phyloP scores from a whole-genome alignment of 2,329 filamentous ascomycete genomes.

The Dendrostoma leiphaemia region DNA sequence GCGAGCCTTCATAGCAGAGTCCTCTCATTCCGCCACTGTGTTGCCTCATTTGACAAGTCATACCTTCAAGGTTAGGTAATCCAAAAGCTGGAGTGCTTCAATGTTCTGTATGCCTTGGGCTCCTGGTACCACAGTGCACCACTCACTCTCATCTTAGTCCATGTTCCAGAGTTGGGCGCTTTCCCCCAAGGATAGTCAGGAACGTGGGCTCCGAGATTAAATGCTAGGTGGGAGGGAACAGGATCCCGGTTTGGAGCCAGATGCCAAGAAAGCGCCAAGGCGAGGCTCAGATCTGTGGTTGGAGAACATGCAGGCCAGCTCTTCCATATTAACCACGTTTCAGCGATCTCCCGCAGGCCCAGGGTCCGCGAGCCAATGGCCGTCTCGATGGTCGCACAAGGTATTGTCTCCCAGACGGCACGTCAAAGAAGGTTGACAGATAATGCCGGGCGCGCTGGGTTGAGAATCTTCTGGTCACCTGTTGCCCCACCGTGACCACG shows the following conservation, averaged over 20 bases:
- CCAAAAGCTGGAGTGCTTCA: too few relatives aligned
- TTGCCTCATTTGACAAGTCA: too few relatives aligned
- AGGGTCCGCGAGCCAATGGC: not conserved
- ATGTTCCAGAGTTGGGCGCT: not conserved
- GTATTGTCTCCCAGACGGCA: not conserved
- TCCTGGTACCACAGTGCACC: too few relatives aligned
- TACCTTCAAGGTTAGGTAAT: too few relatives aligned
- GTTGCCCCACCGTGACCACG: not conserved
- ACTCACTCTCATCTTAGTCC: too few relatives aligned
- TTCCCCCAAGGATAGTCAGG: constrained; percentile 28
- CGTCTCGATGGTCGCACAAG: not conserved
- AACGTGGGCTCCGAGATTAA: constrained; percentile 30
- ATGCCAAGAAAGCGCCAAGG: constrained; percentile 18
- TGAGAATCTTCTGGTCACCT: not conserved
- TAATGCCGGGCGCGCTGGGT: too few relatives aligned
- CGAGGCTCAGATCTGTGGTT: constrained; percentile 17
- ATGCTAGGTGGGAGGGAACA: constrained; percentile 1
- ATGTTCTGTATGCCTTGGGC: too few relatives aligned
- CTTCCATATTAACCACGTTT: constrained; percentile 9
- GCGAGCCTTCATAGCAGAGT: too few relatives aligned
- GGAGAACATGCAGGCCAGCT: constrained; percentile 19
- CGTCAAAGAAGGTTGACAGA: not conserved
- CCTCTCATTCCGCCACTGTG: too few relatives aligned
- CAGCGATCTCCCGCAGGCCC: not conserved
- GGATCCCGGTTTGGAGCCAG: constrained; percentile 21